phyloP scores from a whole-genome alignment of 176 grass and related monocot genomes.

The Oropetium thomaeum region DNA sequence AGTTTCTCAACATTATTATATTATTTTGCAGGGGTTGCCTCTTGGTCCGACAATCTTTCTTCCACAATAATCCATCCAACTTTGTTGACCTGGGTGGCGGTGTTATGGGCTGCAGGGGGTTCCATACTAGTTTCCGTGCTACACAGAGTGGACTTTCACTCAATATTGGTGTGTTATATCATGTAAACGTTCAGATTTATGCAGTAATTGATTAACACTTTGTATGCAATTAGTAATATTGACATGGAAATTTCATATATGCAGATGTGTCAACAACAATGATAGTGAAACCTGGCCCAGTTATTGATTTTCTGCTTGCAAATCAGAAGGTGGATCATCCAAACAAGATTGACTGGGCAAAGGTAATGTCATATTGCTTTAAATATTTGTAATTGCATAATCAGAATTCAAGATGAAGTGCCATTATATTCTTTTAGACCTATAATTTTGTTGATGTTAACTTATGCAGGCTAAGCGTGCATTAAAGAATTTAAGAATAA shows the following conservation, averaged over 20 bases:
- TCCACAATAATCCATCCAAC: conserved; percentile 68
- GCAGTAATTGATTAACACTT: background rate
- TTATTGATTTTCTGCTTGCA: conserved; percentile 74
- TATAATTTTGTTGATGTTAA: background rate
- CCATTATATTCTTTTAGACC: background rate
- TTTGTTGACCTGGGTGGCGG: conserved; percentile 83
- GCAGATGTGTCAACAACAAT: conserved; percentile 95
- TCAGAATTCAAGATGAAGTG: background rate
- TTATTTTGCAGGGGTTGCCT: conserved; percentile 74
- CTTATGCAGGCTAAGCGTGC: conserved; percentile 61
- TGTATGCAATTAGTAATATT: background rate
- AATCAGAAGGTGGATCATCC: conserved; percentile 73
- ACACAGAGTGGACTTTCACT: conserved; percentile 83
- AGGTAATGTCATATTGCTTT: conserved; percentile 32
- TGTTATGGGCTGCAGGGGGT: conserved; percentile 80
- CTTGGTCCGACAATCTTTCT: conserved; percentile 81
- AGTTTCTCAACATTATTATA: background rate
- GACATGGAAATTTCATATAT: background rate
- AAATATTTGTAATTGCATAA: background rate
- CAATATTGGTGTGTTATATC: conserved; percentile 61
- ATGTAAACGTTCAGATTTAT: background rate
- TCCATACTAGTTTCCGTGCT: conserved; percentile 84
- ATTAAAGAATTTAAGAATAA: conserved; percentile 71
- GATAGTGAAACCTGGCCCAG: conserved; percentile 88
- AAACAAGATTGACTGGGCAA: conserved; percentile 62